Base-by-base conservation (phyloP, 148 eudicot genomes). In the Rhododendron griersonianum region DNA sequence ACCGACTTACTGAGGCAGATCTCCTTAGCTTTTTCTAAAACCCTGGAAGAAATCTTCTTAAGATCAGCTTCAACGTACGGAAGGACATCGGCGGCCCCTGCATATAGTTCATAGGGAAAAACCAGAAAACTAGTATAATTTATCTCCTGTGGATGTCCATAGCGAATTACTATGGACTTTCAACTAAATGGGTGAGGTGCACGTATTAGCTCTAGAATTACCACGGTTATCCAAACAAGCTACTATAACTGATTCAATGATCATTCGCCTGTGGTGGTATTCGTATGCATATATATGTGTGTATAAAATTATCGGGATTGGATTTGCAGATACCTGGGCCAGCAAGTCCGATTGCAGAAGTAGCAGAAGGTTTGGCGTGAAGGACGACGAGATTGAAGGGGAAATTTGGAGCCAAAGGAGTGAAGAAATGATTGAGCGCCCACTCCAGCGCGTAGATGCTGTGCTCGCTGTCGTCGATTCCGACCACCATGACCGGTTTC, bases 391-490 rank as follows among this genome's bases (percentile, higher is more conserved):
- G 91, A 61, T 84, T 89, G 86, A 92, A 94, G 23, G 86, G 88
- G 53, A 86, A 89, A 23, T 86, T 84, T 0, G 92, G 89, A 81
- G 92, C 87, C 14, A 73, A 77, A 2, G 94, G 90, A 21, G 69
- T 50, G 63, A 94, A 88, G 91, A 94, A 94, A 81, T 92, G 94
- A 9, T 88, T 82, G 14, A 93, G 87, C 8, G 91, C 88, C 95
- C 98, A 94, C 23, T 91, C 91, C n/a, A 93, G 88, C 1, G 93
- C 95, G 80, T 93, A 92, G 61, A 85, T 85, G 86, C 95, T 91
- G 78, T 90, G 93, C 21, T 92, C 98, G 76, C 98, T 93, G 82
- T 92, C 93, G 86, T 94, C 96, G 9, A 93, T 33, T 11, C 89
- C 96, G n/a, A 91, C 86, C 82, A 94, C 83, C 91, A 94, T 89